Evolutionary conservation across 805 yeast genomes (phyloP).

Genomic region (Candida caryicola): DNA sequence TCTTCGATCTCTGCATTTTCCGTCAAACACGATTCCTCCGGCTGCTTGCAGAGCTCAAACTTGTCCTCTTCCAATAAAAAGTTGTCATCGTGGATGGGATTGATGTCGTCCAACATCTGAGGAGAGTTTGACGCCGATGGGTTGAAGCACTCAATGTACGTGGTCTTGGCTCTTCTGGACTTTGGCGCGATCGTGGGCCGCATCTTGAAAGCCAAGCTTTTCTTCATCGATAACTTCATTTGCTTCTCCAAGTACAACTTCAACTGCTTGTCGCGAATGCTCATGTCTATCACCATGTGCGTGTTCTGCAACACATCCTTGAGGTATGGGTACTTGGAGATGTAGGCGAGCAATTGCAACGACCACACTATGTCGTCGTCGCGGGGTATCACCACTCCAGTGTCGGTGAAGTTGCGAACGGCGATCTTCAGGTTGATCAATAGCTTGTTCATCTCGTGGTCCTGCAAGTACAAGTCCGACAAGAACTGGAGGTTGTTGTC

Average conservation of each 20-base stretch:
- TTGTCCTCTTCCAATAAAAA: slow-evolving; percentile 35
- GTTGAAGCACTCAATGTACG: slow-evolving; percentile 22
- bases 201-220: slow-evolving; percentile 25
- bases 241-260: slow-evolving; percentile 36
- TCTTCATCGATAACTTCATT: slow-evolving; percentile 31
- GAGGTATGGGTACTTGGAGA: slow-evolving; percentile 83
- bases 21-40: slow-evolving; percentile 19
- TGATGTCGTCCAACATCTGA: slow-evolving; percentile 34
- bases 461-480: slow-evolving; percentile 39
- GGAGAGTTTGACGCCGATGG: slow-evolving; percentile 41
- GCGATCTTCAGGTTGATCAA: slow-evolving; percentile 31
- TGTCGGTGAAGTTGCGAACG: slow-evolving; percentile 39
- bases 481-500: slow-evolving; percentile 41
- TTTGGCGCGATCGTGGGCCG: slow-evolving; percentile 35
- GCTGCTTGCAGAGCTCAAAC: slow-evolving; percentile 26
- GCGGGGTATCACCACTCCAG: slow-evolving; percentile 81
- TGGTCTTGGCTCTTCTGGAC: slow-evolving; percentile 23
- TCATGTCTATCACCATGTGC: slow-evolving; percentile 67
- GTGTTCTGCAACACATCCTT: slow-evolving; percentile 73
- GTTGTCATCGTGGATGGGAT: slow-evolving; percentile 27
- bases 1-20: slow-evolving; percentile 18
- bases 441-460: slow-evolving; percentile 25
- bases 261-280: slow-evolving; percentile 41
- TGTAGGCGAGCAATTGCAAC: slow-evolving; percentile 84
- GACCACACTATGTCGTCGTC: slow-evolving; percentile 96